Evolutionary conservation across 768 basidiomycete species (phyloP).

Genomic region (Phanerodontia chrysosporium): DNA sequence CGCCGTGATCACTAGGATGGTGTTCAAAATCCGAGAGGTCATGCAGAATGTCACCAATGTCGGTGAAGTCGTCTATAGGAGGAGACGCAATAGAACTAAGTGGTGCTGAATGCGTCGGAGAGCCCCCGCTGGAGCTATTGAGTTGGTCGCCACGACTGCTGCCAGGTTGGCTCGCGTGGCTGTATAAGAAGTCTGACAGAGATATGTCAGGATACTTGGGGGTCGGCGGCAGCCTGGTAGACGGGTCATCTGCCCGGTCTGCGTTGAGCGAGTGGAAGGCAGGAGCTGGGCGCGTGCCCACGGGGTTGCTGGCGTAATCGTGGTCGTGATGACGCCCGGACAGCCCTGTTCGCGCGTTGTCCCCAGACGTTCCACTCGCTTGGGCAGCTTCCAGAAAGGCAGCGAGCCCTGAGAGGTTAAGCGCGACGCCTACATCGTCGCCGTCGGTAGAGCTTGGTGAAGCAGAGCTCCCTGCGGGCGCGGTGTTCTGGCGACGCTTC

Average conservation of each 20-base stretch:
- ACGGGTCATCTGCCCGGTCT: conserved; percentile 28
- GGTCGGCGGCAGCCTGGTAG: not conserved
- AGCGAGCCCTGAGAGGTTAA: conserved; percentile 64
- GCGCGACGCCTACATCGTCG: conserved; percentile 24
- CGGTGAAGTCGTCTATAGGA: conserved; percentile 1
- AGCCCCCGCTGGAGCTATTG: not conserved
- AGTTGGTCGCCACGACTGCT: not conserved
- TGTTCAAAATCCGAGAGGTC: conserved; percentile 7
- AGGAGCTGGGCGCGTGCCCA: conserved; percentile 62
- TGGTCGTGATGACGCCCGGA: conserved; percentile 39
- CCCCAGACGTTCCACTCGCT: conserved; percentile 46
- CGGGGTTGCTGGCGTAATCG: conserved; percentile 40
- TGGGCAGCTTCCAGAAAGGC: conserved; percentile 79
- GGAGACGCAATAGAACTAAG: not conserved
- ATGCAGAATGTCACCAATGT: conserved; percentile 11
- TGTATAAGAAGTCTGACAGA: conserved; percentile 1
- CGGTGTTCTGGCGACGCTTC: conserved; percentile 23
- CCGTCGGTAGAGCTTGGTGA: conserved; percentile 19
- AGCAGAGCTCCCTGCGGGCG: conserved; percentile 13
- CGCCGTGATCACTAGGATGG: not conserved
- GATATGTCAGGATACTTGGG: not conserved
- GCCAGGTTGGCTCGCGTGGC: not conserved
- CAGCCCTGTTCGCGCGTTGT: conserved; percentile 38
- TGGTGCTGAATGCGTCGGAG: not conserved
- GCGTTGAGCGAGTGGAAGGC: conserved; percentile 77